A percentile compares a stretch with the other conserved stretches of the same genome.
phyloP scores from a whole-genome alignment of 2,329 filamentous ascomycete genomes.

The Fusarium oligoseptatum region DNA sequence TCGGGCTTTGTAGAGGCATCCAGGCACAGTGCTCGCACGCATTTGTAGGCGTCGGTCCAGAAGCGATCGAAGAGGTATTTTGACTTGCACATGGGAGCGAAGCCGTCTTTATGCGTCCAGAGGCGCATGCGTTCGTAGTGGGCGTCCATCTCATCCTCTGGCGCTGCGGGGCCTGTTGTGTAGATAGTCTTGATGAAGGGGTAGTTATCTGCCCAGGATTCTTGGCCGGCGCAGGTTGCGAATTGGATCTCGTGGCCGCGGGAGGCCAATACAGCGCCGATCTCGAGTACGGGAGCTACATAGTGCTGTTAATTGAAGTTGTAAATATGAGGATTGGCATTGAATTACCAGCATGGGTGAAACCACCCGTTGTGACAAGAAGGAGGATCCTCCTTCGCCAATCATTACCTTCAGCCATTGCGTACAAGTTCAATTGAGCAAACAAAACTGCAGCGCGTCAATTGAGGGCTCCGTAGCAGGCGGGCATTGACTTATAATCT shows the following conservation, averaged over 20 bases:
- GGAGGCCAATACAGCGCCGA: constrained; percentile 50
- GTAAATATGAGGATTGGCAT: background rate
- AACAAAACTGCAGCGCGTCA: background rate
- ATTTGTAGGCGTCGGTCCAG: constrained; percentile 50
- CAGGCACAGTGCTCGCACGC: constrained; percentile 29
- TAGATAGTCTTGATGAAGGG: constrained; percentile 50
- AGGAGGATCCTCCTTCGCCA: constrained; percentile 47
- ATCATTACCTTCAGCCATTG: constrained; percentile 29
- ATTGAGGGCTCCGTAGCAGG: background rate
- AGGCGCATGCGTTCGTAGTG: constrained; percentile 54
- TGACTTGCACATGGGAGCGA: constrained; percentile 50
- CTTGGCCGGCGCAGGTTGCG: constrained; percentile 54
- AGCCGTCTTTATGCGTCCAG: constrained; percentile 50
- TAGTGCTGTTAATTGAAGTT: constrained; percentile 1
- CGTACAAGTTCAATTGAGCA: background rate
- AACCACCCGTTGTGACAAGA: constrained; percentile 53
- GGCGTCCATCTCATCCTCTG: constrained; percentile 45
- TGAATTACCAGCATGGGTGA: constrained; percentile 50
- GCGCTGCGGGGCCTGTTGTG: constrained; percentile 48
- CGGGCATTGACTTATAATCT: background rate
- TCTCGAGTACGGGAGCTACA: constrained; percentile 53
- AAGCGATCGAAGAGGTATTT: constrained; percentile 55
- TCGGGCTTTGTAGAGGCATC: constrained; percentile 48
- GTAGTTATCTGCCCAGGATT: constrained; percentile 50
- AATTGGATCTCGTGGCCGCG: constrained; percentile 55